Evolutionary conservation across 73 alveolate species (phyloP).

Genomic region (Paraurostyla sp.): DNA sequence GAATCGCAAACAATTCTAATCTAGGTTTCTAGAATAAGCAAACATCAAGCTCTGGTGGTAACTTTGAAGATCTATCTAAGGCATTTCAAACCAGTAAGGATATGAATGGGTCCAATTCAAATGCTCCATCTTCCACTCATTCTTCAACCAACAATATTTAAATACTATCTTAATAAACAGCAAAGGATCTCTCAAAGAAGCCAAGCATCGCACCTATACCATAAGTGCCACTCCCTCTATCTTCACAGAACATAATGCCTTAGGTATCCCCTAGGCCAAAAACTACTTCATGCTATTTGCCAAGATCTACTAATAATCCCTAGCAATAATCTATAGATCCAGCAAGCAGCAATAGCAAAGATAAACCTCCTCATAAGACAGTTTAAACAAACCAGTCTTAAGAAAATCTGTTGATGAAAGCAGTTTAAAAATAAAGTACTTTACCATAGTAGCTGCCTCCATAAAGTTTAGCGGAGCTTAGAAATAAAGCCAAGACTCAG

Average conservation of each 20-base stretch:
- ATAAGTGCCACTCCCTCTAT: too few species aligned
- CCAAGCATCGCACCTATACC: not conserved
- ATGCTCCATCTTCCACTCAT: not conserved
- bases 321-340: too few species aligned
- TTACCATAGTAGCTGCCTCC: too few species aligned
- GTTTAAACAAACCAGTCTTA: not conserved
- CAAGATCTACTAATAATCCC: too few species aligned
- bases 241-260: not conserved
- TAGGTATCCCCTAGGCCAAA: slow-evolving; percentile 48
- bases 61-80: slow-evolving; percentile 21
- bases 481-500: slow-evolving; percentile 49
- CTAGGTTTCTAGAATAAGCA: too few species aligned
- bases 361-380: too few species aligned
- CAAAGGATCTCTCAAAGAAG: slow-evolving; percentile 30
- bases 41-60: slow-evolving; percentile 13
- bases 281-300: slow-evolving; percentile 24
- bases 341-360: too few species aligned
- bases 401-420: slow-evolving; percentile 9
- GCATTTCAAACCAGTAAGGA: slow-evolving; percentile 21
- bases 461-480: slow-evolving; percentile 43
- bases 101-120: not conserved
- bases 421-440: not conserved
- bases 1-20: not conserved
- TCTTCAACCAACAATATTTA: not conserved
- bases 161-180: not conserved